phyloP scores from a whole-genome alignment of 495 filamentous ascomycete genomes.

The Friedmanniomyces simplex region DNA sequence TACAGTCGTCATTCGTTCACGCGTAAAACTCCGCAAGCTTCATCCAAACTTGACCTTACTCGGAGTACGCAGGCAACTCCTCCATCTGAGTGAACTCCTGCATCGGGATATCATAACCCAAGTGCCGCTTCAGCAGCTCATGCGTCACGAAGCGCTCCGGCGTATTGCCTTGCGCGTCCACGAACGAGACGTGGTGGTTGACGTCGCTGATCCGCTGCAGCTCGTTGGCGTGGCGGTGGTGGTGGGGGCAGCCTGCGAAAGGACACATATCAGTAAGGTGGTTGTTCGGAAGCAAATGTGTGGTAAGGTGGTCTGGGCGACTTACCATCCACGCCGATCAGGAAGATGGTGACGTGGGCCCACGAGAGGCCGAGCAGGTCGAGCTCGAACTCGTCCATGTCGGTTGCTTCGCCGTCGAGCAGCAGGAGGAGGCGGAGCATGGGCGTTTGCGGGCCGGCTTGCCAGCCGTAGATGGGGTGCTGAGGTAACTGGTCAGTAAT shows the following conservation, averaged over 20 bases:
- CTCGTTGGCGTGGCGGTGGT: slow-evolving; percentile 41
- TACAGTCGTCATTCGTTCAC: no score
- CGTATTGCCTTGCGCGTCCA: slow-evolving; percentile 40
- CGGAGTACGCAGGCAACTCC: slow-evolving; percentile 16
- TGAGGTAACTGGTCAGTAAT: background rate
- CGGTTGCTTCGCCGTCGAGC: slow-evolving; percentile 38
- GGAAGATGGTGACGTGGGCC: slow-evolving; percentile 41
- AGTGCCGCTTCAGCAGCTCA: slow-evolving; percentile 40
- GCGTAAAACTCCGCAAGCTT: no score
- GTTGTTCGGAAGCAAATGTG: no score
- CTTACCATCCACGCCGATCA: slow-evolving; percentile 38
- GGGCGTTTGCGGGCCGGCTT: slow-evolving; percentile 38
- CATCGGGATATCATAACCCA: slow-evolving; percentile 37
- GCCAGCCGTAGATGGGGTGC: slow-evolving; percentile 41
- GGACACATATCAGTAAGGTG: background rate
- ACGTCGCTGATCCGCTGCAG: slow-evolving; percentile 39
- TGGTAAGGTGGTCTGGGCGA: no score
- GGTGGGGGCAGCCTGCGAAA: slow-evolving; percentile 31
- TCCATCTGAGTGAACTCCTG: slow-evolving; percentile 33
- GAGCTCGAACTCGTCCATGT: slow-evolving; percentile 44
- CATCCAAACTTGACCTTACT: background rate
- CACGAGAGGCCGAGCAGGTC: slow-evolving; percentile 38
- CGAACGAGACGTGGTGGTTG: slow-evolving; percentile 40
- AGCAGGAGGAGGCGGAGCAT: slow-evolving; percentile 37
- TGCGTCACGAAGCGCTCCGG: slow-evolving; percentile 40